Conservation (phyloP, 371 early-diverging fungal species). For the Mucor irregularis region DNA sequence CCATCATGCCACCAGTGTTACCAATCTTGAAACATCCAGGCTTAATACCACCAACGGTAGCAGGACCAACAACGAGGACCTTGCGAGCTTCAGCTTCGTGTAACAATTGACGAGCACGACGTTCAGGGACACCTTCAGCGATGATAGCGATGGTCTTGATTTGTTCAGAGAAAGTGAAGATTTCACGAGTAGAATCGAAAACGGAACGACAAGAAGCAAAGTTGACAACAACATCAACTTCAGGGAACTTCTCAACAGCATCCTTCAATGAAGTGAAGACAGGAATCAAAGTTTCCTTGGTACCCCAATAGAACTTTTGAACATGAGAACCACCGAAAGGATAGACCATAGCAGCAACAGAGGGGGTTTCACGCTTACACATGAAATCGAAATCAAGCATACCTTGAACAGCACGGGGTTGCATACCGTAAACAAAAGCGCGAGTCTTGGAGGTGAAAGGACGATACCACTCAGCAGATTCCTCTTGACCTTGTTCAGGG, state of each 20-base stretch:
- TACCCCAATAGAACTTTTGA: constrained; percentile 99
- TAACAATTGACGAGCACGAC: constrained; percentile 90
- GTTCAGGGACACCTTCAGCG: constrained; percentile 98
- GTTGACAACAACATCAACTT: constrained; percentile 94
- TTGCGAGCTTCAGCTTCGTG: constrained; percentile 79
- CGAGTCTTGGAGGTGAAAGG: constrained; percentile 93
- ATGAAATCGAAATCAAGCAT: constrained; percentile 99
- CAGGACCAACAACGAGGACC: constrained; percentile 95
- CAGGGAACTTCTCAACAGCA: constrained; percentile 85
- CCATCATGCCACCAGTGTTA: constrained; percentile 99
- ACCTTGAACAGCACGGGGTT: constrained; percentile 98
- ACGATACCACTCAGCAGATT: constrained; percentile 59
- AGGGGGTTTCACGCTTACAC: constrained; percentile 94
- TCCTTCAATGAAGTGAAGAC: constrained; percentile 90
- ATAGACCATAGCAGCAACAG: constrained; percentile 98
- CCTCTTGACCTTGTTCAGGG: constrained; percentile 23
- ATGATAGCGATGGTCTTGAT: constrained; percentile 96
- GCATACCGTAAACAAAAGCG: constrained; percentile 97
- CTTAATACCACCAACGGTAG: constrained; percentile 98
- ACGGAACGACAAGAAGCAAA: constrained; percentile 97
- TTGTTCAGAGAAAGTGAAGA: constrained; percentile 72
- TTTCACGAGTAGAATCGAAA: constrained; percentile 87
- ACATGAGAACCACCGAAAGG: constrained; percentile 98
- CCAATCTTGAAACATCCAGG: constrained; percentile 99
- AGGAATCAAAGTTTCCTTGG: constrained; percentile 93